Evolutionary conservation across 1,284 basidiomycete species (phyloP), one percentile per base, ranked within the genome.

Genomic region (Cryptococcus amylolentus): DNA sequence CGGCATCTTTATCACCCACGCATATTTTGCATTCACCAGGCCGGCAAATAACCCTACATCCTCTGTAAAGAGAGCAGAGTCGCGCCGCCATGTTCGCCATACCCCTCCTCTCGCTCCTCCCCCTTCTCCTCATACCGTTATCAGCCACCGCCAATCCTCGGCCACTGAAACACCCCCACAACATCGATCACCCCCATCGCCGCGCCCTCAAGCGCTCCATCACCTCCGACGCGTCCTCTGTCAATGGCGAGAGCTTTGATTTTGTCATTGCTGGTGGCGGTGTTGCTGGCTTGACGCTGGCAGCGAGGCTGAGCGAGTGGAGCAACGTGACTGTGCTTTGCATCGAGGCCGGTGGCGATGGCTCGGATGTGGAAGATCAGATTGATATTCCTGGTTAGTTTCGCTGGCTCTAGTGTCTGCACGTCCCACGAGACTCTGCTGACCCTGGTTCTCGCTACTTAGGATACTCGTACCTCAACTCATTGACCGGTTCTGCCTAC

Each of bases 201-300:
- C 43, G 54, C 23, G 54, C 63, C 16, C 57, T 71, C 46, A 62
- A 60, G 40, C 58, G 67, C 28, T 56, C 52, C 47, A 68, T 77
- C 55, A 74, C 72, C 26, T 53, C 55, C 46, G 62, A 71, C 44
- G 60, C 66, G 7, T 27, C 58, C 10, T 44, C 60, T 20, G 66
- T 71, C 31, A 53, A 60, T 51, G 69, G 66, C 23, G 52, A 62
- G 28, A 60, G 63, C 9, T 77, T 72, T 52, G 77, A 78, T 57
- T 78, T 77, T 55, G 62, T 78, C 53, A 74, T 78, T 54, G 76
- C 71, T 3, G 77, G 77, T 38, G 88, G 88, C 37, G 88, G 88
- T 43, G 81, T 86, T 5, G 87, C 86, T 5, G 89, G 88, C 31
- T 81, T 90, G 23, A 85, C 85, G 7, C 71, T 91, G 28, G 89